A percentile compares a stretch with the other conserved stretches of the same genome.
phyloP scores from a whole-genome alignment of 257 asterid species.

The Solanum piurae region DNA sequence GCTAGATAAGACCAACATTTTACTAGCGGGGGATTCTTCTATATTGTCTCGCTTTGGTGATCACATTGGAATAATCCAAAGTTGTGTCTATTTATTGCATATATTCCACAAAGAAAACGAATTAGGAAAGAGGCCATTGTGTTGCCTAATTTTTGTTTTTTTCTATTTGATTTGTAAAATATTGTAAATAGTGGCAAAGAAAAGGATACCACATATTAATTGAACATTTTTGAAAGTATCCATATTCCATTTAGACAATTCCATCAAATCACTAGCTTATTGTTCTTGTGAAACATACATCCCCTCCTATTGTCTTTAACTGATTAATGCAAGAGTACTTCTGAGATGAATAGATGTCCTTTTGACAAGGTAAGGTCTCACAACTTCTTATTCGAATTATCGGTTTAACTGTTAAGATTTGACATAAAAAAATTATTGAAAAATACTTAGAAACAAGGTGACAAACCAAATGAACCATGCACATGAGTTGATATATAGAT shows the following conservation, averaged over 20 bases:
- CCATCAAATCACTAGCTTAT: neutral
- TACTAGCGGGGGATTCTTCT: neutral
- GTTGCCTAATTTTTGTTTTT: slow-evolving; percentile 1
- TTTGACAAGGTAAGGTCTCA: neutral
- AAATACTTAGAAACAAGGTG: too few relatives aligned
- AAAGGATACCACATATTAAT: neutral
- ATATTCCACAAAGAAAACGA: neutral
- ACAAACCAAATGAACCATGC: neutral
- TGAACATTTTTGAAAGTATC: neutral
- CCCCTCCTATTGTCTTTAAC: neutral
- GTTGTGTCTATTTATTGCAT: neutral
- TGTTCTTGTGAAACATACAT: neutral
- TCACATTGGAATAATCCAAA: neutral
- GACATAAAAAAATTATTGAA: too few relatives aligned
- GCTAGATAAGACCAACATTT: neutral
- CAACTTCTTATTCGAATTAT: neutral
- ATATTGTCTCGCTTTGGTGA: neutral
- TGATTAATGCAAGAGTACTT: neutral
- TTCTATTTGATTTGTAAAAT: neutral
- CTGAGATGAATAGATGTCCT: neutral
- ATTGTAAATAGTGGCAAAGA: neutral
- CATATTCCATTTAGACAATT: neutral
- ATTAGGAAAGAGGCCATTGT: slow-evolving; percentile 4
- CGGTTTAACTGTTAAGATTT: too few relatives aligned
- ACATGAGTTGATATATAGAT: neutral